Evolutionary conservation across 805 yeast species (phyloP), one percentile per base, ranked within the genome.

Genomic region (Hanseniaspora occidentalis): DNA sequence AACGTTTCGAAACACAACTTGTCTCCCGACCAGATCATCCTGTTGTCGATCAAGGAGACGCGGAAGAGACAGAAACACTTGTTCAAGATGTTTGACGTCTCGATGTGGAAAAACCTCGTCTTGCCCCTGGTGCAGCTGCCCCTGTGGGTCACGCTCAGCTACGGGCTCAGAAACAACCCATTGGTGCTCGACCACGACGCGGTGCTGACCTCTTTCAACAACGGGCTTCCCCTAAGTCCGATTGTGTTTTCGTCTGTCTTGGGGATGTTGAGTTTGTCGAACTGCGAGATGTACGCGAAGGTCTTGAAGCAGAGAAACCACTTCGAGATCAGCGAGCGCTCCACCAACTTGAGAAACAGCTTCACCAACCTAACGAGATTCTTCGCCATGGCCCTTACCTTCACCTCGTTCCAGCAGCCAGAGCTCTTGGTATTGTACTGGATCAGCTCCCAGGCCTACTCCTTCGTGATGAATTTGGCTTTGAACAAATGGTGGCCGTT

Each of bases 111-210:
- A 56, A 77, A 82, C 50, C 62, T 76, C 42, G 50, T 82, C 3
- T 63, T 85, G 29, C 96, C 96, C 1, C 61, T 77, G 0, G 73
- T 84, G 14, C 97, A 88, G 54, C 69, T 89, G 17, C 97, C 97
- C 0, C 56, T 88, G 5, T 88, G 96, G 94, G 68, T 86, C 2
- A 66, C 79, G 2, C 66, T 88, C 69, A 79, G 92, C 10, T 65
- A 79, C 48, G 77, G 86, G 1, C 26, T 42, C 16, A 35, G 44
- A 24, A 40, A 41, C 16, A 17, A 37, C 3, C 44, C 44, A n/a
- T 38, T 40, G 11, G 38, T 37, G 10, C 29, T 41, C 11, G 25
- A 40, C 1, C 44, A 41, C 19, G 18, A 24, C 24, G 37, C 43
- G 18, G 13, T 9, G 4, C 23, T 13, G 29, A 82, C 76, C 47